Base-by-base conservation (phyloP, 2,329 filamentous ascomycete genomes). In the Alternaria solani region DNA sequence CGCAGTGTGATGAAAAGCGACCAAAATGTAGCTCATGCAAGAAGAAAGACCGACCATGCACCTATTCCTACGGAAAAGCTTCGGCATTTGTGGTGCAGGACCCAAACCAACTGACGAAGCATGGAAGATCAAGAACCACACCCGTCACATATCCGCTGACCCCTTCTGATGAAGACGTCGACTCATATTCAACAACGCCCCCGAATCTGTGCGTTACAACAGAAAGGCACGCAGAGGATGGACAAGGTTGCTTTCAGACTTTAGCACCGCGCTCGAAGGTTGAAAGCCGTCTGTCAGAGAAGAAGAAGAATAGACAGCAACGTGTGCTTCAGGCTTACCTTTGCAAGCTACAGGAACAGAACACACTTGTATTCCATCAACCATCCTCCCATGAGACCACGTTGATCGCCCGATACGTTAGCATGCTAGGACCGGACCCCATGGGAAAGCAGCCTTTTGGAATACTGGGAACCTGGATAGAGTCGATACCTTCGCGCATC, bases 71-170 rank as follows among this genome's bases (percentile, higher is more conserved):
- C 47, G 72, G 73, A 34, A 74, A 65, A 26, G 59, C 64, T 12
- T 68, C 70, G 7, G 72, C 67, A 8, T 67, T 75, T 20, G 67
- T 75, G 8, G 59, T 70, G 12, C 65, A 75, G 44, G 73, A 75
- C 28, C 71, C 71, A 7, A 73, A 67, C 16, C 68, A 72, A 32
- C 53, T 74, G 43, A 73, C 71, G 8, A 75, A 74, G 52, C 66
- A 75, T 38, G 73, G 72, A 18, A 73, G 66, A 57, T 64, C 69
- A 0, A 73, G 54, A 14, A 47, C 59, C 12, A 48, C 64, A 4
- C 63, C 65, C 8, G 9, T 66, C 1, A 30, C 71, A 1, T 68
- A 71, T 47, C 46, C 64, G 0, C 34, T 73, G 5, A 48, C 47
- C 1, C 44, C 61, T 12, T 41, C 46, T 1, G 54, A 60, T 4